Percentiles rank a stretch among this genome's conserved stretches.
phyloP scores from a whole-genome alignment of 495 filamentous ascomycete genomes.

The Hypoxylon cercidicola region DNA sequence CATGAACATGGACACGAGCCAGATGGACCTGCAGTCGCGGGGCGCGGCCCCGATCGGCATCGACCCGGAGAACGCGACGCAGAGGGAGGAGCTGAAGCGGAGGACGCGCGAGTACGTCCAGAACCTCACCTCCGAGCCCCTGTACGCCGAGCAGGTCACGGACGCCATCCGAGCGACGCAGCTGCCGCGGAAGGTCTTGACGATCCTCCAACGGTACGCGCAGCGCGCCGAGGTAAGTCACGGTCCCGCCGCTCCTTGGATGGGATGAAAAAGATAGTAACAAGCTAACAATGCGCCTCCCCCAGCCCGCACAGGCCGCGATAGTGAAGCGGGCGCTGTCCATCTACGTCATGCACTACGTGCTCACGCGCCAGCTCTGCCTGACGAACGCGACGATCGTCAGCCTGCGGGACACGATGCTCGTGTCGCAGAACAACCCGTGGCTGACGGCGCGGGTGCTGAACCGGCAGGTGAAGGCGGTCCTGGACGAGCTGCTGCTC shows the following conservation, averaged over 20 bases:
- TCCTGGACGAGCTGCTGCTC: slow-evolving; percentile 59
- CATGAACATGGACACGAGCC: slow-evolving; percentile 44
- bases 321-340: slow-evolving; percentile 58
- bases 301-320: slow-evolving; percentile 30
- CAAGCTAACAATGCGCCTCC: neutral
- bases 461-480: slow-evolving; percentile 63
- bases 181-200: slow-evolving; percentile 54
- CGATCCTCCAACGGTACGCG: slow-evolving; percentile 55
- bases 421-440: slow-evolving; percentile 50
- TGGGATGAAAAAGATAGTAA: too few species aligned
- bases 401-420: slow-evolving; percentile 46
- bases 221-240: slow-evolving; percentile 47
- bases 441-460: slow-evolving; percentile 61
- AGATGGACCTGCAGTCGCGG: slow-evolving; percentile 48
- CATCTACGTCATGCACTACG: slow-evolving; percentile 63
- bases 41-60: slow-evolving; percentile 59
- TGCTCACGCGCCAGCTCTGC: slow-evolving; percentile 60
- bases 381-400: slow-evolving; percentile 52
- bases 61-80: slow-evolving; percentile 45
- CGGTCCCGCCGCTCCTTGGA: neutral
- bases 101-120: slow-evolving; percentile 55
- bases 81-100: slow-evolving; percentile 52
- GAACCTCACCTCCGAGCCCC: slow-evolving; percentile 51
- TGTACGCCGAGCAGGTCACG: slow-evolving; percentile 57
- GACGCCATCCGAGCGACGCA: slow-evolving; percentile 52